Evolutionary conservation across 106 monocot species (phyloP).

Genomic region (Hemerocallis citrina): DNA sequence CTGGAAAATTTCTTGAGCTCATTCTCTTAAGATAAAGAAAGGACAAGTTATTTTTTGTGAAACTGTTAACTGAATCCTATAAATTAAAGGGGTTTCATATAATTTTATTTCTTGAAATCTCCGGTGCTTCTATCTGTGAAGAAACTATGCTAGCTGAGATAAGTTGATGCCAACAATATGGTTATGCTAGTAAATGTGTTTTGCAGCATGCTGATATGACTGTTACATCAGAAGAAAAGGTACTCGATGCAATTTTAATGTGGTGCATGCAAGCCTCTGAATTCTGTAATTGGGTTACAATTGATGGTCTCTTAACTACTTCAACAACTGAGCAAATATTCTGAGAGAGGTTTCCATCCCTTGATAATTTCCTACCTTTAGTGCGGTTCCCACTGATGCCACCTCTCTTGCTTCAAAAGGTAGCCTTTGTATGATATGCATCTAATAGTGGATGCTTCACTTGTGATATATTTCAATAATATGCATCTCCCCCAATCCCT

Average conservation of each 20-base stretch:
- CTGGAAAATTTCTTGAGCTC: too few relatives aligned
- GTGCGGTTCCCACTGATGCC: slow-evolving; percentile 91
- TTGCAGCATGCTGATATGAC: slow-evolving; percentile 93
- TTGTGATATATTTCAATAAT: too few relatives aligned
- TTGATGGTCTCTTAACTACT: slow-evolving; percentile 53
- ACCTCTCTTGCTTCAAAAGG: slow-evolving; percentile 54
- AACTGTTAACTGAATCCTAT: too few relatives aligned
- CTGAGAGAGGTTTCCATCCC: slow-evolving; percentile 37
- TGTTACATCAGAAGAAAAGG: slow-evolving; percentile 92
- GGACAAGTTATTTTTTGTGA: too few relatives aligned
- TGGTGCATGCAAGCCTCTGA: slow-evolving; percentile 79
- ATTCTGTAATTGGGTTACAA: slow-evolving; percentile 43
- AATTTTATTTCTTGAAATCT: too few relatives aligned
- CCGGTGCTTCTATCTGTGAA: too few relatives aligned
- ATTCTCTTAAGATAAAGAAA: too few relatives aligned
- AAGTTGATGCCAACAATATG: slow-evolving; percentile 7
- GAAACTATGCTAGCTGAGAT: too few relatives aligned
- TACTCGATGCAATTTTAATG: slow-evolving; percentile 83
- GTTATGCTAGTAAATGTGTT: slow-evolving; percentile 26
- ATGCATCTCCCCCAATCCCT: too few relatives aligned
- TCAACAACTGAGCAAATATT: slow-evolving; percentile 50
- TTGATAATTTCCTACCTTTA: slow-evolving; percentile 51
- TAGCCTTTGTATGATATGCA: too few relatives aligned
- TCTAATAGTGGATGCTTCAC: too few relatives aligned
- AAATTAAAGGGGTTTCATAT: too few relatives aligned